These are phyloP conservation scores for Chloranthus sessilifolius DNA, from an alignment of 164 flowering plant genomes.

Conservation along the genomic window DNA sequence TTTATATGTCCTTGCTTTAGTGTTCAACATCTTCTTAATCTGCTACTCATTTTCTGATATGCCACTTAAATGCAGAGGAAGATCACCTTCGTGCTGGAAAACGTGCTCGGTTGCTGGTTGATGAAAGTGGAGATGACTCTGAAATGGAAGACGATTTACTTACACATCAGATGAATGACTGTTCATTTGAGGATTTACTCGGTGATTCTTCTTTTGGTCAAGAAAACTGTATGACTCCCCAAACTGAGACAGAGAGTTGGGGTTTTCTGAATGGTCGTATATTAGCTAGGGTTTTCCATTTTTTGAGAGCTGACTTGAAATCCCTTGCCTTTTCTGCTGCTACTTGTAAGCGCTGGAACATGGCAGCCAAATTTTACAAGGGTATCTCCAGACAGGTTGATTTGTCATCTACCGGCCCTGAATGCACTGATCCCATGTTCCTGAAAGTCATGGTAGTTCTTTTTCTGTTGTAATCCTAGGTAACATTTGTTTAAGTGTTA, in stretches of 20 bases:
- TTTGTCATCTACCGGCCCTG: slow-evolving; percentile 56
- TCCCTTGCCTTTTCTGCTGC: slow-evolving; percentile 69
- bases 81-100: slow-evolving; percentile 40
- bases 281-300: slow-evolving; percentile 82
- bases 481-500: not conserved
- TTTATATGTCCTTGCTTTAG: too few species aligned
- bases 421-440: slow-evolving; percentile 58
- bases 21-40: too few species aligned
- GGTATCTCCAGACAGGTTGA: slow-evolving; percentile 57
- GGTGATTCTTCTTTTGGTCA: slow-evolving; percentile 34
- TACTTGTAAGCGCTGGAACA: slow-evolving; percentile 87
- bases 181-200: slow-evolving; percentile 67
- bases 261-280: slow-evolving; percentile 64
- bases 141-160: slow-evolving; percentile 38
- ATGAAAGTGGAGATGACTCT: slow-evolving; percentile 58
- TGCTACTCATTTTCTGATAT: too few species aligned
- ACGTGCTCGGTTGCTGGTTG: slow-evolving; percentile 44
- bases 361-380: slow-evolving; percentile 59
- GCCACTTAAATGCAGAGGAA: slow-evolving; percentile 15
- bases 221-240: slow-evolving; percentile 29
- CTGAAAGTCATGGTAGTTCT: slow-evolving; percentile 55
- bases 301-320: slow-evolving; percentile 66
- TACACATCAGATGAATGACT: slow-evolving; percentile 28
- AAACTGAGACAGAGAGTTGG: slow-evolving; percentile 49
- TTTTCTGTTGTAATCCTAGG: slow-evolving; percentile 2